A percentile compares a stretch with the other conserved stretches of the same genome.
Conservation (phyloP, 2,329 filamentous ascomycete species). For the Alternaria gaisen region DNA sequence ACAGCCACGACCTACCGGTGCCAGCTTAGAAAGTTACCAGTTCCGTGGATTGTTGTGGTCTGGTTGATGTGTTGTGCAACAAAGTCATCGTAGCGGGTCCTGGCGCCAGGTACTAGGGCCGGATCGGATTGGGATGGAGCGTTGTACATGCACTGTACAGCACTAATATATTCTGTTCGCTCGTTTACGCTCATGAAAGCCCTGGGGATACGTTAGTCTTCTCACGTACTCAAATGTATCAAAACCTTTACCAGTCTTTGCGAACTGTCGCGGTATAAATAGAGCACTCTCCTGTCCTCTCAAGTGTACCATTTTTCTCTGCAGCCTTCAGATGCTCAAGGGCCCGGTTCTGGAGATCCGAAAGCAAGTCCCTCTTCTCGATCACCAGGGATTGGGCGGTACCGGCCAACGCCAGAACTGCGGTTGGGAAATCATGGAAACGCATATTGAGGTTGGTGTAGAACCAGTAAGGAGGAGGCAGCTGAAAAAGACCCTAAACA, state of each 20-base stretch:
- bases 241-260: slow-evolving; percentile 22
- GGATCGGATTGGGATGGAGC: slow-evolving; percentile 26
- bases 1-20: slow-evolving; percentile 35
- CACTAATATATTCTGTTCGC: slow-evolving; percentile 29
- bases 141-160: slow-evolving; percentile 31
- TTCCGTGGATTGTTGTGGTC: slow-evolving; percentile 28
- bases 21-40: slow-evolving; percentile 40
- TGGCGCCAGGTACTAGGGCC: slow-evolving; percentile 28
- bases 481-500: too few species aligned
- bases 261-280: slow-evolving; percentile 20
- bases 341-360: slow-evolving; percentile 24
- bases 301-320: slow-evolving; percentile 12
- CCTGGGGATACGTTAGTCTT: background rate
- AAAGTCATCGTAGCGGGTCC: slow-evolving; percentile 41
- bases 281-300: slow-evolving; percentile 13
- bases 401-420: slow-evolving; percentile 19
- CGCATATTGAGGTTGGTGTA: slow-evolving; percentile 7
- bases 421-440: slow-evolving; percentile 6
- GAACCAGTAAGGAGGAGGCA: background rate
- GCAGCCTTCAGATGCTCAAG: slow-evolving; percentile 18
- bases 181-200: slow-evolving; percentile 9
- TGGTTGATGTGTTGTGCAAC: slow-evolving; percentile 36
- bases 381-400: slow-evolving; percentile 15
- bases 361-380: slow-evolving; percentile 15
- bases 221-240: background rate